Evolutionary conservation across 352 stramenopile species (phyloP).

Genomic region (Vaucheria bursata): DNA sequence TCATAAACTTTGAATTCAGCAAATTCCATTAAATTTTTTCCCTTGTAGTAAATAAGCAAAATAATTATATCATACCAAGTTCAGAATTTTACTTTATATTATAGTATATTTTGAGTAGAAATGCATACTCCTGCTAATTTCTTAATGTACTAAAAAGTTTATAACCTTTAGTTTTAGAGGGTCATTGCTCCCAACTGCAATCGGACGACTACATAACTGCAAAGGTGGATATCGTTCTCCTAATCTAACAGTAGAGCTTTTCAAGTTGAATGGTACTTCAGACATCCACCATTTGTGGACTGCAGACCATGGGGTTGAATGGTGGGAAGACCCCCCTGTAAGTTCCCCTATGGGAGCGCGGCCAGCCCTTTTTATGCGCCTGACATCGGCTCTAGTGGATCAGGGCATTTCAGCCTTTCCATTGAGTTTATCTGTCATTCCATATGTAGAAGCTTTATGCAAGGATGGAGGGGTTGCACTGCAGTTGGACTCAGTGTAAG

Average conservation of each 20-base stretch:
- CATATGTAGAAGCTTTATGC: neutral
- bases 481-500: no score
- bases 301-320: neutral
- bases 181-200: neutral
- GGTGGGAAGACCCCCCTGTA: conserved; percentile 1
- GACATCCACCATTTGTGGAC: neutral
- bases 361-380: neutral
- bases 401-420: neutral
- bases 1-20: no score
- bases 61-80: no score
- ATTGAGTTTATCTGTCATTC: neutral
- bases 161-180: neutral
- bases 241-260: neutral
- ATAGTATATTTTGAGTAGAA: neutral
- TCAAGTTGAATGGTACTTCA: neutral
- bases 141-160: neutral
- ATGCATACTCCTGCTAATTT: neutral
- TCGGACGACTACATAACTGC: neutral
- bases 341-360: neutral
- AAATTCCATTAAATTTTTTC: no score
- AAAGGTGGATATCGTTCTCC: neutral
- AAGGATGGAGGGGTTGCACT: no score
- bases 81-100: no score
- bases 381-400: neutral
- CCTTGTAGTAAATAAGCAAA: no score